Percentiles rank a stretch among this genome's conserved stretches.
These are phyloP conservation scores for Groenewaldozyma salmanticensis DNA, from an alignment of 805 yeast genomes.

Conservation along the genomic window DNA sequence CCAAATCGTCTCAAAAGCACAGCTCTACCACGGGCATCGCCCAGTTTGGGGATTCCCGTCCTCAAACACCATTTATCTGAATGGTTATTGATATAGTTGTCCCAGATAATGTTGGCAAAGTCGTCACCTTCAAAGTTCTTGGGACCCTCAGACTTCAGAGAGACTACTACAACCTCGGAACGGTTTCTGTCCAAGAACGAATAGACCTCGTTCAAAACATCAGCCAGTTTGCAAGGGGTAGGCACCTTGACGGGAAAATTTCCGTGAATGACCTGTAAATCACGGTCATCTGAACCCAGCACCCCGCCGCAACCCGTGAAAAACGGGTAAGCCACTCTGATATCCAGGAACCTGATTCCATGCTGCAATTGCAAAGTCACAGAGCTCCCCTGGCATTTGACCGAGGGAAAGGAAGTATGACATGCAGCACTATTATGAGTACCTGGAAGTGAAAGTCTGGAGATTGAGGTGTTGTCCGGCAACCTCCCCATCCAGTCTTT, in stretches of 20 bases:
- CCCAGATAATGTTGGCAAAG: constrained; percentile 53
- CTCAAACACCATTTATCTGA: constrained; percentile 53
- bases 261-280: constrained; percentile 63
- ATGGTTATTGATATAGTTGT: constrained; percentile 40
- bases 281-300: constrained; percentile 25
- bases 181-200: constrained; percentile 42
- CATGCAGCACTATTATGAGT: constrained; percentile 78
- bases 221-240: constrained; percentile 42
- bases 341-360: constrained; percentile 69
- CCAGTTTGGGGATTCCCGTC: constrained; percentile 45
- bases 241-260: constrained; percentile 62
- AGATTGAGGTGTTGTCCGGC: constrained; percentile 40
- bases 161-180: constrained; percentile 55
- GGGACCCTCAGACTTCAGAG: constrained; percentile 67
- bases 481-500: constrained; percentile 45
- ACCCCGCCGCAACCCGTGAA: constrained; percentile 36
- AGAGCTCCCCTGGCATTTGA: constrained; percentile 60
- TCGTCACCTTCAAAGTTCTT: constrained; percentile 62
- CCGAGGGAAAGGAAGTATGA: constrained; percentile 61
- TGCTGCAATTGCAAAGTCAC: constrained; percentile 53
- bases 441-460: constrained; percentile 63
- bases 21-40: constrained; percentile 58
- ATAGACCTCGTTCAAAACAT: constrained; percentile 50
- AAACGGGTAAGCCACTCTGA: constrained; percentile 52
- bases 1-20: constrained; percentile 64